A percentile compares a stretch with the other conserved stretches of the same genome.
Conservation (phyloP, 352 stramenopile genomes). For the Pythium plurisporium region DNA sequence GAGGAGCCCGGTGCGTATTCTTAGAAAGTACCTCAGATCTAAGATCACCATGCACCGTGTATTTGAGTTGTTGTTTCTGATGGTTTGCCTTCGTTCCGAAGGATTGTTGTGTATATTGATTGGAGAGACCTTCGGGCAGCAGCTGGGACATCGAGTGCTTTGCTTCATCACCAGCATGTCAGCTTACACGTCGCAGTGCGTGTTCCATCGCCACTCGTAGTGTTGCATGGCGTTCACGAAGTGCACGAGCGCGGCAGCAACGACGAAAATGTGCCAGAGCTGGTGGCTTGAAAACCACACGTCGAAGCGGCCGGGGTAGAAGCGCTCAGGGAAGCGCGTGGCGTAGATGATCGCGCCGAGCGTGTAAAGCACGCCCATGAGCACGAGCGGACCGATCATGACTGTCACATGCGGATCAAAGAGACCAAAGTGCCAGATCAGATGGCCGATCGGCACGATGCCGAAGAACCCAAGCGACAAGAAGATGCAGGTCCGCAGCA, state of each 20-base stretch:
- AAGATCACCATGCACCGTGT: too few species aligned
- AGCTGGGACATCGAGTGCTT: too few species aligned
- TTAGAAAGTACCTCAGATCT: too few species aligned
- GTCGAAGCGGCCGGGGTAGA: conserved; percentile 82
- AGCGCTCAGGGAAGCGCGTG: conserved; percentile 80
- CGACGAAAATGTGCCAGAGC: conserved; percentile 86
- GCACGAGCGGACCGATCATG: conserved; percentile 72
- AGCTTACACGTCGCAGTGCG: conserved; percentile 58
- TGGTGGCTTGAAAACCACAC: conserved; percentile 85
- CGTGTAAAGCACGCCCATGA: conserved; percentile 78
- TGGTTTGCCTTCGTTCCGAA: too few species aligned
- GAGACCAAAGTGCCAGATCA: conserved; percentile 71
- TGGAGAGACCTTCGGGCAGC: too few species aligned
- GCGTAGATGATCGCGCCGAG: conserved; percentile 80
- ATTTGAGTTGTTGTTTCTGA: too few species aligned
- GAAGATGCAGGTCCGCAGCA: conserved; percentile 74
- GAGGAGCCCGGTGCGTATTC: too few species aligned
- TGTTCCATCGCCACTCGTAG: conserved; percentile 85
- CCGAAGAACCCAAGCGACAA: conserved; percentile 79
- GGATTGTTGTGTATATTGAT: too few species aligned
- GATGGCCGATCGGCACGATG: conserved; percentile 64
- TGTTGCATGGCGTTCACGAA: conserved; percentile 81
- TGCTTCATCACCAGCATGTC: too few species aligned
- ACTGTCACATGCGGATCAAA: conserved; percentile 82
- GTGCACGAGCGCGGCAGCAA: conserved; percentile 81